These are phyloP conservation scores for Exserohilum turcica DNA, from an alignment of 2,329 filamentous ascomycete species.

Conservation along the genomic window DNA sequence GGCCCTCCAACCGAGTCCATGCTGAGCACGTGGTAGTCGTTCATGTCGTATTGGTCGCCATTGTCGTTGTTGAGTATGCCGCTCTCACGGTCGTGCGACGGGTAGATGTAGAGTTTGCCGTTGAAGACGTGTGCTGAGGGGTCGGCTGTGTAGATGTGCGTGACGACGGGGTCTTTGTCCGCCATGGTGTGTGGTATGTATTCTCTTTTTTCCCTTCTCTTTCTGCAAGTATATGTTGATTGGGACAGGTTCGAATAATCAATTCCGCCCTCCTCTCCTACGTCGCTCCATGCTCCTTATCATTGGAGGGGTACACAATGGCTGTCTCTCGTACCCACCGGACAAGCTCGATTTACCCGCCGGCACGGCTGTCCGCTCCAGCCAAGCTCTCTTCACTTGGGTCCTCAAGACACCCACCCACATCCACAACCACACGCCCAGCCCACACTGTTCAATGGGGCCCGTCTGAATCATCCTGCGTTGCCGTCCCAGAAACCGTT, in stretches of 20 bases:
- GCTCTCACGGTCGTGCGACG: conserved; percentile 78
- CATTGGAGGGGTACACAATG: conserved; percentile 32
- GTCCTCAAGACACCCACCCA: conserved; percentile 23
- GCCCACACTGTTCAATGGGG: conserved; percentile 18
- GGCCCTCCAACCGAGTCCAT: conserved; percentile 60
- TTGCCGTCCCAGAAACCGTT: not conserved
- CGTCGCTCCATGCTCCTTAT: conserved; percentile 31
- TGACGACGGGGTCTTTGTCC: conserved; percentile 66
- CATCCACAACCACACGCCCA: conserved; percentile 13
- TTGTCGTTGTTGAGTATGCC: conserved; percentile 79
- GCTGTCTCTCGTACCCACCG: conserved; percentile 2
- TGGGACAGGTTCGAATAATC: no score
- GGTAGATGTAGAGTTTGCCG: conserved; percentile 76
- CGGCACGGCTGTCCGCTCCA: conserved; percentile 36
- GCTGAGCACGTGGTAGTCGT: conserved; percentile 80
- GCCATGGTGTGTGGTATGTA: conserved; percentile 28
- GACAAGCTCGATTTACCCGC: conserved; percentile 39
- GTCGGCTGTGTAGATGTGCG: conserved; percentile 78
- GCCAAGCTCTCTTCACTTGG: conserved; percentile 24
- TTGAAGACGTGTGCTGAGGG: conserved; percentile 82
- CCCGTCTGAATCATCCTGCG: no score
- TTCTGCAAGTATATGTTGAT: not conserved
- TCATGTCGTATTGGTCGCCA: conserved; percentile 85
- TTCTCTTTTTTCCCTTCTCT: not conserved
- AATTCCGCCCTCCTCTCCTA: not conserved